Evolutionary conservation across 2,329 filamentous ascomycete genomes (phyloP), one percentile per base, ranked within the genome.

Genomic region (Pseudogymnoascus sp.): DNA sequence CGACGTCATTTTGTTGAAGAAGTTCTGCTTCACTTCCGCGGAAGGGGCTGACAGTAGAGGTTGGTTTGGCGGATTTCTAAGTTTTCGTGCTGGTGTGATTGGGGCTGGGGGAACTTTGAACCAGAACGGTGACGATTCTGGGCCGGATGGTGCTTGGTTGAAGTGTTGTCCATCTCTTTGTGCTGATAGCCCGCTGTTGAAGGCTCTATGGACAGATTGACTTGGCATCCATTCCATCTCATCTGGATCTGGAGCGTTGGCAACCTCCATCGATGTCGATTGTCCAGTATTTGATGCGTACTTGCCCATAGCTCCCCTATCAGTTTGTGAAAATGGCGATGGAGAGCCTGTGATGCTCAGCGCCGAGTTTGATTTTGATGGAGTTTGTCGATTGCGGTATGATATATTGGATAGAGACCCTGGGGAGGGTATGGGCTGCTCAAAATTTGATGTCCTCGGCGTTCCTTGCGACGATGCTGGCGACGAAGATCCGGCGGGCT

Each of bases 211-310:
- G 59, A 78, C 76, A n/a, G 81, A 80, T 62, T 78, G 76, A 0
- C 84, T 85, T 0, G 87, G 87, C 2, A 86, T 83, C 85, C 89
- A 91, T 70, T 92, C 89, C 89, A 93, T 92, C 62, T 67, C 65
- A 31, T 70, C 69, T 16, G 35, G 61, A 19, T 62, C 64, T 73
- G 76, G 31, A 65, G 37, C 64, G 61, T 38, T 64, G 61, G 68
- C 67, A 50, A 6, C 43, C 14, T 16, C 43, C 43, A 28, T 50
- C 2, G 43, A 50, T 6, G 43, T 10, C 2, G 43, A 50, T 28
- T 50, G 43, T 28, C 43, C 8, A 16, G 14, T 50, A 28, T 50
- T 50, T 16, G 22, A 50, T 28, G 4, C 1, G 14, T 50, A 28
- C 3, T 28, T 50, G 43, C 24, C 14, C 24, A 50, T 2, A 16